These are phyloP conservation scores for Beta macrorhiza DNA, from an alignment of 179 eudicot species.

Conservation along the genomic window DNA sequence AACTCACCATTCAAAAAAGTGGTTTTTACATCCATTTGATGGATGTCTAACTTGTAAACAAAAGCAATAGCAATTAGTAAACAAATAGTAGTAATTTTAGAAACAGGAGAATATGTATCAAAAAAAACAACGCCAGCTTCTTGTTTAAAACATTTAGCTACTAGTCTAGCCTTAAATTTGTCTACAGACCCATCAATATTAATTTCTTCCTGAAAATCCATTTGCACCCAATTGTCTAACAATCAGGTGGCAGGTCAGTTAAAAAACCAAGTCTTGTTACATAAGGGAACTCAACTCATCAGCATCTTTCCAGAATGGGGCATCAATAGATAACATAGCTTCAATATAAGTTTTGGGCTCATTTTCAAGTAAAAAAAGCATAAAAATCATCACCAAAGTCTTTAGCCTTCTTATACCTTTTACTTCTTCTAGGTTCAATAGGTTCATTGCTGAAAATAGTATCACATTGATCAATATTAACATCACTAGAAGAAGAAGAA, in stretches of 20 bases:
- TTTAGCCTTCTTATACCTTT: neutral
- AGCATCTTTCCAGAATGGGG: neutral
- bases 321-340: neutral
- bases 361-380: neutral
- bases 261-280: conserved; percentile 3
- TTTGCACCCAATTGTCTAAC: neutral
- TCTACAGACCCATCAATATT: neutral
- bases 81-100: too few relatives aligned
- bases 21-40: neutral
- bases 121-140: too few relatives aligned
- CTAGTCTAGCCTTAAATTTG: neutral
- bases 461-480: neutral
- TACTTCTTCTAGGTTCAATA: conserved; percentile 1
- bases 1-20: neutral
- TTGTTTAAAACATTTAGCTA: too few relatives aligned
- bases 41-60: neutral
- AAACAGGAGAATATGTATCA: too few relatives aligned
- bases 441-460: too few relatives aligned
- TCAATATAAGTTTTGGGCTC: neutral
- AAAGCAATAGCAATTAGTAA: too few relatives aligned
- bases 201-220: too few relatives aligned
- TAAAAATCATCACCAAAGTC: neutral
- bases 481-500: neutral
- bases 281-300: conserved; percentile 1
- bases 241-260: neutral